These are phyloP conservation scores for Escallonia rubra DNA, from an alignment of 129 eudicot species.

Conservation along the genomic window DNA sequence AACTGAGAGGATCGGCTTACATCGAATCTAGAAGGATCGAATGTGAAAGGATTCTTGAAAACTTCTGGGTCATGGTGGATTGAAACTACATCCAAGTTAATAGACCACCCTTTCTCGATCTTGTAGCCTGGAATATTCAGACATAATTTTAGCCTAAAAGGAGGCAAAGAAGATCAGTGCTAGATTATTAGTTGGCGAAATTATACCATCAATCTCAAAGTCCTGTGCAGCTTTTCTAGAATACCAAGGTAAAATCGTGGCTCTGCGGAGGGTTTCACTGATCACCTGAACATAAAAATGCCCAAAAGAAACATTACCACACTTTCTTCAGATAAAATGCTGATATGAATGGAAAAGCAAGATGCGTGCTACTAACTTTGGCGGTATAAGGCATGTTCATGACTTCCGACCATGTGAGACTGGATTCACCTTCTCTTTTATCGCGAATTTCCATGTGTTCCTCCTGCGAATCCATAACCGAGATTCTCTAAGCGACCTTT, in stretches of 20 bases:
- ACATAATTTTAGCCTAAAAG: neutral
- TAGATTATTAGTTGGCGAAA: neutral
- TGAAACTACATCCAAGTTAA: slow-evolving; percentile 81
- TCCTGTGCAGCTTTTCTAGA: slow-evolving; percentile 90
- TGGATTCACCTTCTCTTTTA: slow-evolving; percentile 39
- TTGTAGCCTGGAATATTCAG: slow-evolving; percentile 34
- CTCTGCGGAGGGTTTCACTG: slow-evolving; percentile 68
- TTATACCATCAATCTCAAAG: slow-evolving; percentile 60
- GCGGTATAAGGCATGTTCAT: slow-evolving; percentile 74
- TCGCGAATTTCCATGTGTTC: slow-evolving; percentile 56
- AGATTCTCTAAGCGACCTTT: neutral
- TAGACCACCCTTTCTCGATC: slow-evolving; percentile 71
- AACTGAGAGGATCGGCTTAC: slow-evolving; percentile 29
- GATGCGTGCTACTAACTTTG: slow-evolving; percentile 32
- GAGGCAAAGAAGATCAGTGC: neutral
- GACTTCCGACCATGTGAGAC: slow-evolving; percentile 79
- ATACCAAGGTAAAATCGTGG: slow-evolving; percentile 80
- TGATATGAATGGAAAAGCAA: neutral
- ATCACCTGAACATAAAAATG: slow-evolving; percentile 39
- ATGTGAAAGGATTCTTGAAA: slow-evolving; percentile 55
- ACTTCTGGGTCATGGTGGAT: slow-evolving; percentile 75
- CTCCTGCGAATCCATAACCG: slow-evolving; percentile 31
- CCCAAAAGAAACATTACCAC: too few relatives aligned
- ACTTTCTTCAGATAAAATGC: neutral
- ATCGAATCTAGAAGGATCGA: slow-evolving; percentile 75